Percentiles rank a stretch among this genome's conserved stretches.
These are phyloP conservation scores for Candida sithepensis DNA, from an alignment of 805 yeast species.

Conservation along the genomic window DNA sequence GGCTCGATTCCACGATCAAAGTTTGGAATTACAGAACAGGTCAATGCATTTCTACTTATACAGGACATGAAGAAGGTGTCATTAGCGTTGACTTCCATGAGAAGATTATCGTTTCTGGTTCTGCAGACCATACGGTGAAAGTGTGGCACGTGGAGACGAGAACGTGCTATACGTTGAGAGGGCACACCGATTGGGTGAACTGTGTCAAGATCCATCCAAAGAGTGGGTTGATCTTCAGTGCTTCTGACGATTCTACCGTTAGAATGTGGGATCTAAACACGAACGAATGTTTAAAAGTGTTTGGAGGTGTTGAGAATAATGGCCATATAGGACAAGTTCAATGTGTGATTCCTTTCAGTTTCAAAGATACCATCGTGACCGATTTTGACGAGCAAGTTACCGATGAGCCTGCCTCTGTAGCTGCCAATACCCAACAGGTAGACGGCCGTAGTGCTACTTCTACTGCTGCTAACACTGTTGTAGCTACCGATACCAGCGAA, in stretches of 20 bases:
- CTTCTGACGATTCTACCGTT: conserved; percentile 88
- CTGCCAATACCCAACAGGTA: conserved; percentile 39
- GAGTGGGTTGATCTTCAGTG: conserved; percentile 76
- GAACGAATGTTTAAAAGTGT: conserved; percentile 73
- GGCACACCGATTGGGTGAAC: conserved; percentile 91
- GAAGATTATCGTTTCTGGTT: conserved; percentile 85
- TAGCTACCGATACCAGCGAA: conserved; percentile 1
- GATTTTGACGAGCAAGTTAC: conserved; percentile 24
- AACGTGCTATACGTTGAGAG: conserved; percentile 88
- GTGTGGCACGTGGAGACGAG: conserved; percentile 96
- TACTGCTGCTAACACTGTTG: conserved; percentile 5
- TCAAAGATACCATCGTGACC: conserved; percentile 52
- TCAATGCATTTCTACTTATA: conserved; percentile 86
- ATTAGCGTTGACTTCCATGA: conserved; percentile 75
- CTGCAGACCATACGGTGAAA: conserved; percentile 87
- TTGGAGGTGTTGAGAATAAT: conserved; percentile 66
- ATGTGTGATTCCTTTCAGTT: conserved; percentile 79
- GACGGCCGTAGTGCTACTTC: conserved; percentile 10
- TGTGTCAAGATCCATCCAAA: conserved; percentile 81
- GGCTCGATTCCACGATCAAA: conserved; percentile 84
- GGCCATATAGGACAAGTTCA: conserved; percentile 96
- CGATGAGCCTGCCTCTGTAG: conserved; percentile 5
- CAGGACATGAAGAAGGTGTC: conserved; percentile 89
- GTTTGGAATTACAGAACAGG: conserved; percentile 97
- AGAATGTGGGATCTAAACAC: conserved; percentile 91